Conservation (phyloP, 805 yeast genomes). For the Wickerhamiella spandovensis region DNA sequence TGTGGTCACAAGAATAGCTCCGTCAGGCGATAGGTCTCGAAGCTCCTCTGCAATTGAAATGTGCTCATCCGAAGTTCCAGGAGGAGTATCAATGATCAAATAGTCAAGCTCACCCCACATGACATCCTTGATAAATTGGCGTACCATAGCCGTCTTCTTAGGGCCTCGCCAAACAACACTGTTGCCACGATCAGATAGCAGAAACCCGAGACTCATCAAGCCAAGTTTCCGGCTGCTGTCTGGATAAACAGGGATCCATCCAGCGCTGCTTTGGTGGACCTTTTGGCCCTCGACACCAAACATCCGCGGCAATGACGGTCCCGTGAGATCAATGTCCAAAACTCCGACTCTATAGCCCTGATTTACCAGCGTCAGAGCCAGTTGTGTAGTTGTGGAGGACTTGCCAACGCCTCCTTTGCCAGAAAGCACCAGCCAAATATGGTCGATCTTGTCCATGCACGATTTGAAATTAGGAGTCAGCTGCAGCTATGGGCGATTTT, state of each 20-base stretch:
- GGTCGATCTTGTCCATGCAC: constrained; percentile 34
- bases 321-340: constrained; percentile 87
- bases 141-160: constrained; percentile 92
- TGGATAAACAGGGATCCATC: constrained; percentile 84
- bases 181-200: constrained; percentile 70
- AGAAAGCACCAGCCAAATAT: constrained; percentile 68
- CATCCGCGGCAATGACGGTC: constrained; percentile 94
- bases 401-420: constrained; percentile 90
- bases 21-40: constrained; percentile 43
- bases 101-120: constrained; percentile 76
- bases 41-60: constrained; percentile 92
- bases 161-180: constrained; percentile 99
- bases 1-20: constrained; percentile 90
- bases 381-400: constrained; percentile 87
- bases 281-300: constrained; percentile 75
- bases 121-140: constrained; percentile 84
- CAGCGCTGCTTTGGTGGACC: constrained; percentile 65
- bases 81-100: constrained; percentile 89
- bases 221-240: constrained; percentile 35
- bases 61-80: constrained; percentile 97
- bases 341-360: constrained; percentile 82
- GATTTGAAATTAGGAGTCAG: neutral
- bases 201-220: constrained; percentile 80
- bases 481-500: neutral
- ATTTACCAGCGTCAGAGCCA: constrained; percentile 65